Percentiles rank a stretch among this genome's conserved stretches.
Evolutionary conservation across 2,329 filamentous ascomycete genomes (phyloP).

Genomic region (Massarina eburnea): DNA sequence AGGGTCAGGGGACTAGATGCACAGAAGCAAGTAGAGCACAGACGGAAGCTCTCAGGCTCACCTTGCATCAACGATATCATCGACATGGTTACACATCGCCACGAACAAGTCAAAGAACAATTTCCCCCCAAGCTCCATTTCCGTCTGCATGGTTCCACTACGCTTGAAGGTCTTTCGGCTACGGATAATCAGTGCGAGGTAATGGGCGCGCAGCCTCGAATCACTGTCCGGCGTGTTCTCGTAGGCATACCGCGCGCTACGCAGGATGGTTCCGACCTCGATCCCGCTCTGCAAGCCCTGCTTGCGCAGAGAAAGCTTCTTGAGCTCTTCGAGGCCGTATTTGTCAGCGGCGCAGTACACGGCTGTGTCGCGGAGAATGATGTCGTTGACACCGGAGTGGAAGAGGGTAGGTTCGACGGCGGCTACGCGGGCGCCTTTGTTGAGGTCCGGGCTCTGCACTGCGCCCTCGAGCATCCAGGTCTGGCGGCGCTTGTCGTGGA

Average conservation of each 20-base stretch:
- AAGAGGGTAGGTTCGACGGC: conserved; percentile 74
- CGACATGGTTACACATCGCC: conserved; percentile 96
- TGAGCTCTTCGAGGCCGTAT: conserved; percentile 90
- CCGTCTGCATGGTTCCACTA: conserved; percentile 97
- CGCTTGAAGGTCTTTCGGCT: conserved; percentile 97
- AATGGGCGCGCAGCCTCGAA: conserved; percentile 90
- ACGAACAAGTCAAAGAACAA: conserved; percentile 98
- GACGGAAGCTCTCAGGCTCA: conserved; percentile 21
- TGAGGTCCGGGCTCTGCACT: conserved; percentile 56
- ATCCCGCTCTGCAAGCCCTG: conserved; percentile 92
- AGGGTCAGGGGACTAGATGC: neutral
- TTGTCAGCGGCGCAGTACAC: conserved; percentile 91
- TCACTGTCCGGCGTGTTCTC: conserved; percentile 92
- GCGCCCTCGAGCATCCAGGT: conserved; percentile 87
- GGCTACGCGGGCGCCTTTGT: conserved; percentile 57
- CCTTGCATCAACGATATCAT: conserved; percentile 89
- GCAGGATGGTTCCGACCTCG: conserved; percentile 86
- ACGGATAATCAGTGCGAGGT: conserved; percentile 95
- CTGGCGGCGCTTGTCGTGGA: conserved; percentile 83
- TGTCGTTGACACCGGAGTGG: conserved; percentile 71
- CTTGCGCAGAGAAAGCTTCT: conserved; percentile 88
- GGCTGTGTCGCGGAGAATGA: conserved; percentile 87
- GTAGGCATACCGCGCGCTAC: conserved; percentile 92
- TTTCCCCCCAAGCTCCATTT: conserved; percentile 94
- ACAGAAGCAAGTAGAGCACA: conserved; percentile 1